A percentile compares a stretch with the other conserved stretches of the same genome.
Evolutionary conservation across 2,329 filamentous ascomycete species (phyloP).

Genomic region (Coccinonectria pachysandricola): DNA sequence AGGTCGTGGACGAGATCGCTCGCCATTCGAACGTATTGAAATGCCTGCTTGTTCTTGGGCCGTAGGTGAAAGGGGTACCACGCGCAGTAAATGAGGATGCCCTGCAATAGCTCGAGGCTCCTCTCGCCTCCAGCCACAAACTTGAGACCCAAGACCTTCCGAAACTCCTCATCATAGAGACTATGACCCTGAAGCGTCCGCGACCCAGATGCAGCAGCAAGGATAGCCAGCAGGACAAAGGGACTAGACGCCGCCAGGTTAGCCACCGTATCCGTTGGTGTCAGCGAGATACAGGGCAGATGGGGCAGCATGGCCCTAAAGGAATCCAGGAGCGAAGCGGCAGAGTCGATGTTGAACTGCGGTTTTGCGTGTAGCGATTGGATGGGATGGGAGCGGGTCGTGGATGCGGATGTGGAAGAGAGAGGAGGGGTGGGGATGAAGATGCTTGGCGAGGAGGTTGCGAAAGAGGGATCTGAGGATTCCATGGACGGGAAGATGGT

Average conservation of each 20-base stretch:
- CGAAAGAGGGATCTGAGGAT: constrained; percentile 8
- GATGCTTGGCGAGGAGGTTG: constrained; percentile 12
- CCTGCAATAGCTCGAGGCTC: constrained; percentile 45
- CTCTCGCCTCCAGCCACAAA: constrained; percentile 47
- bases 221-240: constrained; percentile 43
- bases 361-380: constrained; percentile 35
- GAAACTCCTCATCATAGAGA: constrained; percentile 47
- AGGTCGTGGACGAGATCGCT: constrained; percentile 40
- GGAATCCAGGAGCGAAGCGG: constrained; percentile 31
- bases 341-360: constrained; percentile 46
- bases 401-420: too few species aligned
- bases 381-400: constrained; percentile 22
- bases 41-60: constrained; percentile 37
- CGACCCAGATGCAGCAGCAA: constrained; percentile 39
- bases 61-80: constrained; percentile 49
- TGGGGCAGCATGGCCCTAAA: constrained; percentile 34
- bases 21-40: constrained; percentile 43
- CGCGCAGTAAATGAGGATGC: constrained; percentile 44
- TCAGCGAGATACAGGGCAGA: constrained; percentile 35
- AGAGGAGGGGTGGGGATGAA: constrained; percentile 18
- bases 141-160: constrained; percentile 45
- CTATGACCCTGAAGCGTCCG: constrained; percentile 39
- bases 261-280: constrained; percentile 30
- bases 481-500: constrained; percentile 24
- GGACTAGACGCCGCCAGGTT: constrained; percentile 35